phyloP scores from a whole-genome alignment of 164 flowering plant genomes.

The Protea cynaroides region DNA sequence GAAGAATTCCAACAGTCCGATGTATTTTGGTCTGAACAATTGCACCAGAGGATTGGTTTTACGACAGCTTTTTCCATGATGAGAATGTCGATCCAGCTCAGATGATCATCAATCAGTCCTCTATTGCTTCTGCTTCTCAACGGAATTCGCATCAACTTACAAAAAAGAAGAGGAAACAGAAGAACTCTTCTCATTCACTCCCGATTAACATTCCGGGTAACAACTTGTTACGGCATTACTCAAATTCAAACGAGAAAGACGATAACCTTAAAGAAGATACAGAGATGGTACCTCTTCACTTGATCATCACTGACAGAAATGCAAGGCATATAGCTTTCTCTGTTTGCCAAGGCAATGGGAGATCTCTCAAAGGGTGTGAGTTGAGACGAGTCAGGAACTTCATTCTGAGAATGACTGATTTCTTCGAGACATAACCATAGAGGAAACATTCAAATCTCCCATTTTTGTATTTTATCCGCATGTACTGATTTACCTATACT shows the following conservation, averaged over 20 bases:
- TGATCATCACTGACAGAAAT: conserved; percentile 7
- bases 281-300: conserved; percentile 50
- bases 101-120: no score
- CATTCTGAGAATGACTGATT: conserved; percentile 9
- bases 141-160: no score
- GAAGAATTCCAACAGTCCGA: no score
- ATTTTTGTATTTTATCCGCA: not conserved
- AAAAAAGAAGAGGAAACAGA: not conserved
- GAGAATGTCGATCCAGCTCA: no score
- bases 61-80: no score
- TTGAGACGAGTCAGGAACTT: conserved; percentile 65
- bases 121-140: no score
- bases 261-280: conserved; percentile 26
- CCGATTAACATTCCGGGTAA: not conserved
- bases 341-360: conserved; percentile 49
- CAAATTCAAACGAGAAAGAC: not conserved
- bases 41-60: not conserved
- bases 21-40: no score
- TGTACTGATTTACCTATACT: no score
- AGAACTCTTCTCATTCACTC: not conserved
- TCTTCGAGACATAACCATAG: not conserved
- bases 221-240: not conserved
- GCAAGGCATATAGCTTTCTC: conserved; percentile 53
- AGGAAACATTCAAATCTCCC: not conserved
- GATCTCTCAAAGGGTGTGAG: conserved; percentile 68